A percentile compares a stretch with the other conserved stretches of the same genome.
These are phyloP conservation scores for Fraxinus paxiana DNA, from an alignment of 305 asterid species.

Conservation along the genomic window DNA sequence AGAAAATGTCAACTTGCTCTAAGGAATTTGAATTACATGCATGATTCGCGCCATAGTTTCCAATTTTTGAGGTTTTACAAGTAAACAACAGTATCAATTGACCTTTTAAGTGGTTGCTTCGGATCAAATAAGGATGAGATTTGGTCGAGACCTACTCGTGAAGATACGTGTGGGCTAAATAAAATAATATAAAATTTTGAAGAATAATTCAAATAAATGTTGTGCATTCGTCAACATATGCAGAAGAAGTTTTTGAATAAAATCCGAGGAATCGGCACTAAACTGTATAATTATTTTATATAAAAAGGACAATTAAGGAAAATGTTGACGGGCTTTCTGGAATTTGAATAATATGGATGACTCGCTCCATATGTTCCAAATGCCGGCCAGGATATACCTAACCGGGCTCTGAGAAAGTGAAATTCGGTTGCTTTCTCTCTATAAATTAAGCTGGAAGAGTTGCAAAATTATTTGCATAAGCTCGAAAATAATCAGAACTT, in stretches of 20 bases:
- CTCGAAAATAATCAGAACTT: neutral
- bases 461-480: neutral
- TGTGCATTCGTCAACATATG: neutral
- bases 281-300: no score
- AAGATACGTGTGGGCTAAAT: no score
- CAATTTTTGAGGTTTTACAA: neutral
- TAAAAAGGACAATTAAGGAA: neutral
- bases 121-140: neutral
- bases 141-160: neutral
- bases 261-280: neutral
- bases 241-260: neutral
- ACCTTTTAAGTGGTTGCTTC: neutral
- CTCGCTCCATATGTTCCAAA: neutral
- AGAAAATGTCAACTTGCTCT: no score
- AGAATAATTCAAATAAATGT: neutral
- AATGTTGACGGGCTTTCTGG: neutral
- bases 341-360: neutral
- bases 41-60: neutral
- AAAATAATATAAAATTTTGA: no score
- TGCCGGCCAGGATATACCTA: neutral
- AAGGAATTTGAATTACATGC: neutral
- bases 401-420: neutral
- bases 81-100: neutral
- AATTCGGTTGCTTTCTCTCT: neutral
- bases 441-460: neutral